A percentile compares a stretch with the other conserved stretches of the same genome.
These are phyloP conservation scores for Gypsophila paniculata DNA, from an alignment of 179 eudicot genomes.

Conservation along the genomic window DNA sequence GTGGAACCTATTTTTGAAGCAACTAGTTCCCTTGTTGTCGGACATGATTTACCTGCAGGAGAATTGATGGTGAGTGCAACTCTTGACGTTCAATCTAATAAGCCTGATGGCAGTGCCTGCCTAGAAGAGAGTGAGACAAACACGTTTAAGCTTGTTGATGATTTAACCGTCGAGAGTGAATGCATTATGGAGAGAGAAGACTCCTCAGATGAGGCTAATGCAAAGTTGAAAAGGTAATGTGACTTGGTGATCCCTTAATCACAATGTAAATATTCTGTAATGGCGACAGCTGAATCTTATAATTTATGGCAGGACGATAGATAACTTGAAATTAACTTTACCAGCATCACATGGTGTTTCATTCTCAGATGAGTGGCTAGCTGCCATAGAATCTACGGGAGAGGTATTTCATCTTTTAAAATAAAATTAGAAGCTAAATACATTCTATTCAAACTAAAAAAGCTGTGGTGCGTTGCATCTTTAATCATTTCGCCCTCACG, in stretches of 20 bases:
- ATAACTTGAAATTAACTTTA: conserved; percentile 27
- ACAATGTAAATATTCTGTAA: neutral
- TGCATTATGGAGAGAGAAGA: conserved; percentile 21
- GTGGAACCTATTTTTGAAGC: neutral
- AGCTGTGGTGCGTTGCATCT: neutral
- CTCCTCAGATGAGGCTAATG: conserved; percentile 26
- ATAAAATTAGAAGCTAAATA: neutral
- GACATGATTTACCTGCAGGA: conserved; percentile 7
- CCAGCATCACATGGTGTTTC: conserved; percentile 61
- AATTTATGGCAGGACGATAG: conserved; percentile 40
- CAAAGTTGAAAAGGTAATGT: conserved; percentile 30
- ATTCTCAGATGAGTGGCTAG: conserved; percentile 97
- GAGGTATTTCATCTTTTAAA: conserved; percentile 50
- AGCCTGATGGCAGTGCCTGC: conserved; percentile 11
- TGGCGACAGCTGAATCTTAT: conserved; percentile 2
- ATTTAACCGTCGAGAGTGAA: conserved; percentile 18
- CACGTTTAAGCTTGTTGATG: conserved; percentile 18
- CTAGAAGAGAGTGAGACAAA: conserved; percentile 21
- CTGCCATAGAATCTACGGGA: conserved; percentile 94
- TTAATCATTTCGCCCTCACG: neutral
- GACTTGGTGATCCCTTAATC: neutral
- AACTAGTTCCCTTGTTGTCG: conserved; percentile 2
- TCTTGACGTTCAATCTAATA: conserved; percentile 13
- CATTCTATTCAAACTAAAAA: neutral
- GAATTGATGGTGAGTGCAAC: conserved; percentile 12